phyloP scores from a whole-genome alignment of 2,329 filamentous ascomycete species.

The Domatiomyces globalis region DNA sequence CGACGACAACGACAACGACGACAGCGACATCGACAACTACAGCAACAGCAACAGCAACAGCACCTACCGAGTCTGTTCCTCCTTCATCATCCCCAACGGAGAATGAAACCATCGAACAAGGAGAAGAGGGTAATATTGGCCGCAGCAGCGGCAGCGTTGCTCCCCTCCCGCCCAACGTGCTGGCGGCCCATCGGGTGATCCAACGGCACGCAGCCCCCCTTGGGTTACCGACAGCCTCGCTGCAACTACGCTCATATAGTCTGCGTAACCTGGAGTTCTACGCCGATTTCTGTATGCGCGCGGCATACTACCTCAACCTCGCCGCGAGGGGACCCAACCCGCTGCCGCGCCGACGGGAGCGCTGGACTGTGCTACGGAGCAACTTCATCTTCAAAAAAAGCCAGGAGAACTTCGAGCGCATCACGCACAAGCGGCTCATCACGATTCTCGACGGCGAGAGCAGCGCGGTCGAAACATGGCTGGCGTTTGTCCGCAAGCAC shows the following conservation, averaged over 20 bases:
- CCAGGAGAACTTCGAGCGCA: conserved; percentile 93
- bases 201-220: conserved; percentile 57
- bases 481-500: conserved; percentile 82
- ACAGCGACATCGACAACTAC: background rate
- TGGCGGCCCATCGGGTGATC: conserved; percentile 67
- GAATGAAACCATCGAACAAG: background rate
- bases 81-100: background rate
- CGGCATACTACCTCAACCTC: conserved; percentile 83
- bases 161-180: conserved; percentile 15
- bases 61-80: background rate
- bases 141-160: background rate
- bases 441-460: conserved; percentile 87
- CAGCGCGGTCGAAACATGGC: conserved; percentile 78
- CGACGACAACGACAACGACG: background rate
- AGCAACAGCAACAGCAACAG: background rate
- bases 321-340: conserved; percentile 75
- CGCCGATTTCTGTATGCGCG: conserved; percentile 82
- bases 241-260: conserved; percentile 85
- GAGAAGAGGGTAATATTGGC: background rate
- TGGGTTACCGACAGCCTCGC: conserved; percentile 72
- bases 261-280: conserved; percentile 87
- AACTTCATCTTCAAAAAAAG: conserved; percentile 95
- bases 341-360: conserved; percentile 70
- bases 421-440: conserved; percentile 71
- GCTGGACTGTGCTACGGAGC: conserved; percentile 81